Evolutionary conservation across 495 filamentous ascomycete species (phyloP), one percentile per base, ranked within the genome.

Genomic region (Cudoniella acicularis): DNA sequence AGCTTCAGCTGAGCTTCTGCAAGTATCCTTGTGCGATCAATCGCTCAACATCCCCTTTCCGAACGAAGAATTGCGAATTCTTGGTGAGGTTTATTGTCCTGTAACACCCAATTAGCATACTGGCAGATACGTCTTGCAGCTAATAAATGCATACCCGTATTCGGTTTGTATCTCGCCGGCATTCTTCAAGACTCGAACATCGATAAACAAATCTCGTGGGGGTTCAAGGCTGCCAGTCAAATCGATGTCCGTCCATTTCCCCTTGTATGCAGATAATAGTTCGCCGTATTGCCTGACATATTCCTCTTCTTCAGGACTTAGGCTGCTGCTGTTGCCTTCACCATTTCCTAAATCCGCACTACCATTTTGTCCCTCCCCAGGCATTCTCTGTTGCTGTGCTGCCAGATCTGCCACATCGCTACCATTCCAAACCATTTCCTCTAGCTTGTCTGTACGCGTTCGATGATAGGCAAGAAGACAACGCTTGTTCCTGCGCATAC

Each of bases 141-240:
- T 22, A 3, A 9, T 42, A 23, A 58, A n/a, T n/a, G n/a, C 64
- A 62, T 26, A 97, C 91, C 95, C 95, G 72, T 98, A 99, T 77
- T 99, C 95, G 10, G 95, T 99, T 75, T 99, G 94, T 61, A 99
- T 96, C 78, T 98, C 94, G 22, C 95, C 95, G 45, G 93, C 95
- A 77, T 99, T 94, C 69, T 94, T 96, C 61, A 99, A 72, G 52
- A 98, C 95, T 54, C 95, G 78, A 51, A 99, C 95, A 73, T 99
- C 95, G 70, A 99, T 95, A 69, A 99, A 99, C 52, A 99, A 74
- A 76, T 99, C 95, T 68, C 82, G 85, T 26, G 95, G 94, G 30
- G 95, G 95, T 68, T 98, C 92, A 70, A 99, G 78, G 62, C 88
- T 92, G 45, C 95, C 95, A 13, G 94, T 98, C 56, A 99, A 75